Percentiles rank a stretch among this genome's conserved stretches.
Evolutionary conservation across 495 filamentous ascomycete species (phyloP).

Genomic region (Tuber umbilicatum): DNA sequence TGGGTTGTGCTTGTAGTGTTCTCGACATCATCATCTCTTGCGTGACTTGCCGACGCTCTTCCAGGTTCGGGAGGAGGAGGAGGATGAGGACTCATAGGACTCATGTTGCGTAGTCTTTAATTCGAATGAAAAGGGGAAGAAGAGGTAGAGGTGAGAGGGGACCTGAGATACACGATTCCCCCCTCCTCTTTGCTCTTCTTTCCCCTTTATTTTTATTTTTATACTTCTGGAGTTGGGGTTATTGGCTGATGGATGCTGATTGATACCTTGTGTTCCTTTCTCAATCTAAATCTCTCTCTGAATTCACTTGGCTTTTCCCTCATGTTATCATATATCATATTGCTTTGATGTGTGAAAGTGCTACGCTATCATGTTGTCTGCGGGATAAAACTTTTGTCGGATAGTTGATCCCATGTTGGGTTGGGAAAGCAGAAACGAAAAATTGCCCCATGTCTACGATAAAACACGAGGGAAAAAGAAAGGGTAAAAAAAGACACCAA

Average conservation of each 20-base stretch:
- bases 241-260: not conserved
- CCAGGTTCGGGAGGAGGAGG: not conserved
- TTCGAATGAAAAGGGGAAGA: not conserved
- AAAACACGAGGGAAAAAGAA: not conserved
- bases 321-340: not conserved
- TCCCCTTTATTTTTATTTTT: not conserved
- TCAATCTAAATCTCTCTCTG: not conserved
- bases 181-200: not conserved
- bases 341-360: not conserved
- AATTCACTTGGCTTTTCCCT: not conserved
- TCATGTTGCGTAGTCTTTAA: not conserved
- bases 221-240: not conserved
- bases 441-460: not conserved
- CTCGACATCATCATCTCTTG: constrained; percentile 80
- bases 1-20: constrained; percentile 57
- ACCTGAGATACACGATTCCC: not conserved
- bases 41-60: constrained; percentile 66
- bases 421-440: not conserved
- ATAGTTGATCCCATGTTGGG: not conserved
- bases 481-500: not conserved
- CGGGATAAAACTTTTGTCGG: not conserved
- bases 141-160: not conserved
- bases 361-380: not conserved
- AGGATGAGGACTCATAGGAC: not conserved
- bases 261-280: not conserved